Conservation (phyloP, 345 rosid species). For the Eucalyptus tenuipes region DNA sequence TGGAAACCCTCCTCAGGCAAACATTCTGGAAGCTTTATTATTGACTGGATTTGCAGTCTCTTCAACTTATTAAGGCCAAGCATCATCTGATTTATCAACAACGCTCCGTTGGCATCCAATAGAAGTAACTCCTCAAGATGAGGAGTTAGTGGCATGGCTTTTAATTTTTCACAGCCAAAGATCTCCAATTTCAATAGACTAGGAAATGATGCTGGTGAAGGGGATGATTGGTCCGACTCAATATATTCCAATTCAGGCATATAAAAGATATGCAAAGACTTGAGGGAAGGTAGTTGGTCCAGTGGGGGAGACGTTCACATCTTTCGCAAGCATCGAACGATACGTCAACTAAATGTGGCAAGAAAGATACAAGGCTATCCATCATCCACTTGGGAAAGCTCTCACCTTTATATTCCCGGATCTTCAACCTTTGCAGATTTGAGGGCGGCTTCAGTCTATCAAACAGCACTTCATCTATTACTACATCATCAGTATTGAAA, state of each 20-base stretch:
- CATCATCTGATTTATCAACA: neutral
- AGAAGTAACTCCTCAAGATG: neutral
- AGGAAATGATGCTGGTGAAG: neutral
- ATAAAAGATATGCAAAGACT: neutral
- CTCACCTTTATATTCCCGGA: neutral
- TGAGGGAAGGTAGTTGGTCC: constrained; percentile 7
- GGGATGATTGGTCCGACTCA: neutral
- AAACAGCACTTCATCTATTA: neutral
- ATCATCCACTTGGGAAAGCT: neutral
- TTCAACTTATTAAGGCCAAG: constrained; percentile 4
- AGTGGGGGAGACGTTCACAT: constrained; percentile 1
- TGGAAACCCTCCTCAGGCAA: neutral
- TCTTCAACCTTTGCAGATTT: neutral
- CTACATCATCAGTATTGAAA: neutral
- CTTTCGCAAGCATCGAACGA: neutral
- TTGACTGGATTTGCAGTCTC: neutral
- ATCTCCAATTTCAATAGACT: neutral
- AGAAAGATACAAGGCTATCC: neutral
- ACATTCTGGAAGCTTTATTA: neutral
- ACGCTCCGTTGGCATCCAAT: neutral
- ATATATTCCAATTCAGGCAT: constrained; percentile 2
- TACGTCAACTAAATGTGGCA: neutral
- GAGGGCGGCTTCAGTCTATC: neutral
- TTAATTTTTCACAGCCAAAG: neutral
- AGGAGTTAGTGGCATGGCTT: neutral